Base-by-base conservation (phyloP, 2,329 filamentous ascomycete species). In the Lomentospora prolificans region DNA sequence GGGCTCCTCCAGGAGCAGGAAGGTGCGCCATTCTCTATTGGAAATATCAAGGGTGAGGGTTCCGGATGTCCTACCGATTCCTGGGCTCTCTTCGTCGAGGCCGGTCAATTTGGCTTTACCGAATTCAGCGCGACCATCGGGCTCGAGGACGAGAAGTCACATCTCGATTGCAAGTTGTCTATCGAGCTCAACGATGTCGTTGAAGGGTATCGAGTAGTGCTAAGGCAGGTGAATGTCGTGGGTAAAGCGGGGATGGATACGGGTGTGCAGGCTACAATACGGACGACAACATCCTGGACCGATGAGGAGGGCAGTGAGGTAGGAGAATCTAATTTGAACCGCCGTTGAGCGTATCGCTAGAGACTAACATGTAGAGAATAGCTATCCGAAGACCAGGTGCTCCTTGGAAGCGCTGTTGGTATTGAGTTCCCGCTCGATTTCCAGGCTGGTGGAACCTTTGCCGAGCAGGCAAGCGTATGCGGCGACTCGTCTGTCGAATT, bases 101-200 rank as follows among this genome's bases (percentile, higher is more conserved):
- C n/a, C 8, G 52, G 52, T 17, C 19, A 30, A 10, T 55, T 55
- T 33, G 44, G 25, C 36, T 55, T 48, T 39, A n/a, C 19, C 52
- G 24, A 25, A 14, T 55, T 55, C 39, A 48, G 48, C 39, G 39
- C 39, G 24, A 48, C 52, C n/a, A 27, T 55, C 9, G 51, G 51
- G 1, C 12, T 22, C 1, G 52, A 55, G 14, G 39, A 28, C 25
- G 39, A 30, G 25, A 22, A 4, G 14, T 24, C 52, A 9, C 7
- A 10, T 6, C 19, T 55, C 2, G 25, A 27, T 19, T 55, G 53
- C 27, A n/a, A 5, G 2, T 25, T 44, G 8, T 22, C 27, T 6
- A 50, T 55, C 25, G 53, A 44, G 25, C 28, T 51, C 6, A 14
- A 33, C 14, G 53, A 55, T 3, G 41, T 50, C 24, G 8, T 14